Conservation (phyloP, 352 stramenopile genomes). For the Phytophthora foliorum region DNA sequence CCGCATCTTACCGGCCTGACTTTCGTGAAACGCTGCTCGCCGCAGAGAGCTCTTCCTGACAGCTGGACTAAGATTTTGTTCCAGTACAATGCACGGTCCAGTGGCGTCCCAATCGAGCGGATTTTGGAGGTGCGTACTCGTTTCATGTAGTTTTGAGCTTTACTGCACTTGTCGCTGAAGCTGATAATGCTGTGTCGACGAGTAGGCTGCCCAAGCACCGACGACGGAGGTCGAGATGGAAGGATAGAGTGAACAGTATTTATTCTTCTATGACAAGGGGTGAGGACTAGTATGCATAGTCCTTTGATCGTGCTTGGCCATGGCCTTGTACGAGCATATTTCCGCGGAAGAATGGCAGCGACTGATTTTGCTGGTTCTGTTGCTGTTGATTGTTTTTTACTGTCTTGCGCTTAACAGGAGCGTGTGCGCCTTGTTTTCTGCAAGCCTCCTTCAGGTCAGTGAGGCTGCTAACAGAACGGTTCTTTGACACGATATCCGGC, state of each 20-base stretch:
- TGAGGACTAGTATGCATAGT: constrained; percentile 46
- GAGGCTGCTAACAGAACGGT: constrained; percentile 20
- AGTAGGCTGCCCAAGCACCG: constrained; percentile 41
- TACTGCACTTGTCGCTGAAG: constrained; percentile 6
- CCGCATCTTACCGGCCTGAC: constrained; percentile 62
- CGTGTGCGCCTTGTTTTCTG: constrained; percentile 25
- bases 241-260: constrained; percentile 41
- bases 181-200: not conserved
- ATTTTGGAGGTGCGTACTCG: constrained; percentile 67
- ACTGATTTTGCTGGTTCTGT: constrained; percentile 43
- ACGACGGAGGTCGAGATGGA: constrained; percentile 47
- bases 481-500: constrained; percentile 30
- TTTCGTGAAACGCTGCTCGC: constrained; percentile 83
- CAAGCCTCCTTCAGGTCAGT: constrained; percentile 41
- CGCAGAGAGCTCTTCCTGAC: constrained; percentile 83
- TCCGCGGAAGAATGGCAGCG: constrained; percentile 75
- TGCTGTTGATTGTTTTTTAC: constrained; percentile 40
- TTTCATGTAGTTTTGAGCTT: not conserved
- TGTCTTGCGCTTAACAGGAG: constrained; percentile 13
- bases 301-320: constrained; percentile 52
- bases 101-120: constrained; percentile 67
- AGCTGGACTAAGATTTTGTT: constrained; percentile 93
- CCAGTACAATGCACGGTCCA: constrained; percentile 74
- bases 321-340: constrained; percentile 73
- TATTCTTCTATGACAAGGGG: constrained; percentile 27